Percentiles rank a stretch among this genome's conserved stretches.
phyloP scores from a whole-genome alignment of 371 early-diverging fungal genomes.

The Mortierella sp. region DNA sequence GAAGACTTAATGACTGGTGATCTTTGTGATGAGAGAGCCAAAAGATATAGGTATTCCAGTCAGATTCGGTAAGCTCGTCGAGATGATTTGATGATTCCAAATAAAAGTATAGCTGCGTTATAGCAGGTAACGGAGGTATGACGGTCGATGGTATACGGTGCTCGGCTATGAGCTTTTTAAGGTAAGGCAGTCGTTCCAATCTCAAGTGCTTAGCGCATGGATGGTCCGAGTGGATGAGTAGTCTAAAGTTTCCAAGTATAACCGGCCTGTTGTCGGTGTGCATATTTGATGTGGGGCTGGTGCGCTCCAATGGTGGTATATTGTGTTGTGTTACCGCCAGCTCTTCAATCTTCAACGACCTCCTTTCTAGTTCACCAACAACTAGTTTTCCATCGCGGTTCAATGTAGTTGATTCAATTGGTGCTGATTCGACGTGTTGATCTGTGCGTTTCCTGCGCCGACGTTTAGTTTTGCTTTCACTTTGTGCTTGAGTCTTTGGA shows the following conservation, averaged over 20 bases:
- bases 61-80: slow-evolving; percentile 12
- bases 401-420: not conserved
- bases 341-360: not conserved
- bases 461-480: not conserved
- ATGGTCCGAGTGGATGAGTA: slow-evolving; percentile 27
- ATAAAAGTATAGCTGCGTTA: slow-evolving; percentile 12
- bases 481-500: not conserved
- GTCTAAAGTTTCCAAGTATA: slow-evolving; percentile 23
- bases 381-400: not conserved
- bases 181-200: not conserved
- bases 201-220: not conserved
- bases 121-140: slow-evolving; percentile 31
- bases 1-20: slow-evolving; percentile 5
- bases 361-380: not conserved
- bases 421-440: not conserved
- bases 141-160: slow-evolving; percentile 37
- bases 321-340: not conserved
- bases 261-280: not conserved
- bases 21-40: slow-evolving; percentile 39
- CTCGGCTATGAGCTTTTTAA: not conserved
- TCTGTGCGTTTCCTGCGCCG: not conserved
- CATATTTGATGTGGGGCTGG: not conserved
- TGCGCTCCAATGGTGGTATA: not conserved
- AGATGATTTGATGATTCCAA: slow-evolving; percentile 10
- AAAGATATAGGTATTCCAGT: slow-evolving; percentile 35